Base-by-base conservation (phyloP, 2,329 filamentous ascomycete species). In the Claviceps capensis region DNA sequence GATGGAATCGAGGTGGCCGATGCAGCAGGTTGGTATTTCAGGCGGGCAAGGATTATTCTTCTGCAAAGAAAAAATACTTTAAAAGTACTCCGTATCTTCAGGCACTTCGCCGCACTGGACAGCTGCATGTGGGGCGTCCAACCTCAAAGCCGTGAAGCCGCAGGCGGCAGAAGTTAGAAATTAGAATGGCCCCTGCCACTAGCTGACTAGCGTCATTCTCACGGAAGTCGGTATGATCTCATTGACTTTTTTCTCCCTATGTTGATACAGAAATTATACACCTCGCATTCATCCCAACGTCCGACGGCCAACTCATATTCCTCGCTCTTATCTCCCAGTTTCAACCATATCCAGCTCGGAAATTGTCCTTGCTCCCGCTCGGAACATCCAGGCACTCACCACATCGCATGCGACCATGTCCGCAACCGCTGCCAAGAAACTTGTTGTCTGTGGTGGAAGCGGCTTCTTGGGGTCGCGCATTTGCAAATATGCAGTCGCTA, bases 361-460 rank as follows among this genome's bases (percentile, higher is more conserved):
- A 34, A 11, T 11, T 34, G 30, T 9, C 8, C 14, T 16, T 22
- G 34, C 34, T 11, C 22, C 34, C 23, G 46, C 46, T 23, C 34
- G 5, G 17, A 38, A 47, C 42, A 13, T 17, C 11, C 7, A 47
- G 17, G 13, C 14, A 22, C 45, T 30, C 44, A 17, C 41, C n/a
- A 17, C 36, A 7, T 26, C 34, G 14, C 19, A 14, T 22, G n/a
- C 51, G 17, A 34, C 65, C 68, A 79, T 81, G 68, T 70, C 76
- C 50, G 73, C 77, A 57, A 75, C 77, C 57, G 45, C 50, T 34
- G 17, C 30, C 13, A 95, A 89, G 71, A 85, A 82, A 69, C 75
- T 98, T 44, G 82, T 97, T 43, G 89, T 98, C 51, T 94, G 87
- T 59, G 93, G 93, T 59, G 91, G 91, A 54, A 96, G 88, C 68